A percentile compares a stretch with the other conserved stretches of the same genome.
Evolutionary conservation across 345 rosid species (phyloP).

Genomic region (Aquilaria sinensis): DNA sequence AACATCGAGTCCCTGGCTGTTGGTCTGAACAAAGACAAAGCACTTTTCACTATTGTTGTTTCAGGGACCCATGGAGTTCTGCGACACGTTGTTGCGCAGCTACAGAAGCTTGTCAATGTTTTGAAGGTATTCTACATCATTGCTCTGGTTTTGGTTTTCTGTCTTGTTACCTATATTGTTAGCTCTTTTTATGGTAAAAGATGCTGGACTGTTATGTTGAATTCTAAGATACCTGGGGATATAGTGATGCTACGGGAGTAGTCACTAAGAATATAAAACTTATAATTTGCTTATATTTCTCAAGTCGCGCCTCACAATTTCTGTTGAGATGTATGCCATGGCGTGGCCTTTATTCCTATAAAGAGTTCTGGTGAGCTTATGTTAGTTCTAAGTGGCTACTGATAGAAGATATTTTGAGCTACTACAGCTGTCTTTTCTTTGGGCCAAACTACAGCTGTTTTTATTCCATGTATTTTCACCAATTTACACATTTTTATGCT

Average conservation of each 20-base stretch:
- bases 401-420: neutral
- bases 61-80: conserved; percentile 68
- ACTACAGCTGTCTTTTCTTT: neutral
- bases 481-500: neutral
- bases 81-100: conserved; percentile 76
- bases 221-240: too few species aligned
- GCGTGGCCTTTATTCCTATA: too few species aligned
- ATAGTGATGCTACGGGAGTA: too few species aligned
- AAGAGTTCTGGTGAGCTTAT: neutral
- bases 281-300: too few species aligned
- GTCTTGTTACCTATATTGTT: too few species aligned
- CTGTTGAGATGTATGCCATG: too few species aligned
- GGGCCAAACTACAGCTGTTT: neutral
- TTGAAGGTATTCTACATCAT: conserved; percentile 39
- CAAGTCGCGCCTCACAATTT: too few species aligned
- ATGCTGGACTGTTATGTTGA: too few species aligned
- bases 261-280: too few species aligned
- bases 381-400: neutral
- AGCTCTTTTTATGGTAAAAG: too few species aligned
- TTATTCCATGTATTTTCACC: neutral
- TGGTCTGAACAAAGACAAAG: conserved; percentile 82
- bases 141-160: too few species aligned
- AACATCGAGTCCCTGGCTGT: conserved; percentile 89
- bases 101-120: conserved; percentile 86
- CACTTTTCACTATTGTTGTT: conserved; percentile 83